A percentile compares a stretch with the other conserved stretches of the same genome.
Evolutionary conservation across 495 filamentous ascomycete genomes (phyloP).

Genomic region (Recurvomyces mirabilis): DNA sequence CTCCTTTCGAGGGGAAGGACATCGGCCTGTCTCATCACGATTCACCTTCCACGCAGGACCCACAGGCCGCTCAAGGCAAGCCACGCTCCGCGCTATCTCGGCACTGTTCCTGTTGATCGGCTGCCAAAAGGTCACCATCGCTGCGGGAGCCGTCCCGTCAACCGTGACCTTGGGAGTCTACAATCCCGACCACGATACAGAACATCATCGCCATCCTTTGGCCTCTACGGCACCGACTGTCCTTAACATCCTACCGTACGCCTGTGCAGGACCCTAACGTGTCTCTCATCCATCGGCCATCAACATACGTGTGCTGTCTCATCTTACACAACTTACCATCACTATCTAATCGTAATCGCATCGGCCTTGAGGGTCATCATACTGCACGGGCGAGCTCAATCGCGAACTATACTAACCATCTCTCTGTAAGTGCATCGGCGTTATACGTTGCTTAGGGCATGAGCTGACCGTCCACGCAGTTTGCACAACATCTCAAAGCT

Average conservation of each 20-base stretch:
- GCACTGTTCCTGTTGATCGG: constrained; percentile 17
- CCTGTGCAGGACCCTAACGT: constrained; percentile 20
- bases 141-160: constrained; percentile 13
- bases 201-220: constrained; percentile 9
- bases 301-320: too few species aligned
- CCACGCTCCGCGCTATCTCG: constrained; percentile 10
- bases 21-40: constrained; percentile 15
- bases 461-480: neutral
- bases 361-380: constrained; percentile 4
- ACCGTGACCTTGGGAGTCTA: constrained; percentile 10
- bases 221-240: constrained; percentile 7
- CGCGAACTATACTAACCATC: too few species aligned
- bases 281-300: neutral
- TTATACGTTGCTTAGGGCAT: too few species aligned
- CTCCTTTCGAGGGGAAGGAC: constrained; percentile 9
- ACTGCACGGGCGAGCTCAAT: neutral
- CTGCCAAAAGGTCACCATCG: constrained; percentile 14
- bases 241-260: constrained; percentile 22
- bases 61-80: constrained; percentile 4
- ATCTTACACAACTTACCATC: neutral
- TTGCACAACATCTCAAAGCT: neutral
- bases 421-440: too few species aligned
- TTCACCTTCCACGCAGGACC: constrained; percentile 11
- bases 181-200: neutral
- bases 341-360: constrained; percentile 18